These are phyloP conservation scores for Podospora comata DNA, from an alignment of 495 filamentous ascomycete species.

Conservation along the genomic window DNA sequence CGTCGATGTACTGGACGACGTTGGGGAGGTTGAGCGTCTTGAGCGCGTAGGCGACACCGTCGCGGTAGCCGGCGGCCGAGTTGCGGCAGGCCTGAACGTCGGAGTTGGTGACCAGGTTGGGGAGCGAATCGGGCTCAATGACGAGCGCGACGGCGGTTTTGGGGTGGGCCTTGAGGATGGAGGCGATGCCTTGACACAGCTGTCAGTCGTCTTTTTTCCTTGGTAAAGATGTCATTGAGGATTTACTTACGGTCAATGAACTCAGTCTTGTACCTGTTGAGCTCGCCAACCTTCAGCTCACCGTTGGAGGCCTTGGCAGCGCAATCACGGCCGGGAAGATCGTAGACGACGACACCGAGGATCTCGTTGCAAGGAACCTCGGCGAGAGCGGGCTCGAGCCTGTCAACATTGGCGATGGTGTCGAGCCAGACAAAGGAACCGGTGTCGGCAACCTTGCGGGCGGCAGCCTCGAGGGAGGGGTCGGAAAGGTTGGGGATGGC, in stretches of 20 bases:
- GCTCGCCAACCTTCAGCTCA: slow-evolving; percentile 62
- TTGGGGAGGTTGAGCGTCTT: slow-evolving; percentile 69
- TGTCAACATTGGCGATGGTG: slow-evolving; percentile 57
- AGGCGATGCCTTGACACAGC: slow-evolving; percentile 51
- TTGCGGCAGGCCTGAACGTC: slow-evolving; percentile 60
- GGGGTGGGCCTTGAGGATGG: slow-evolving; percentile 51
- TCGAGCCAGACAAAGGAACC: slow-evolving; percentile 71
- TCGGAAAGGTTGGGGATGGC: slow-evolving; percentile 45
- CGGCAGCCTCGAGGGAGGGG: slow-evolving; percentile 37
- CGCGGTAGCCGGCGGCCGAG: slow-evolving; percentile 61
- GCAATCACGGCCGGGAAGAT: slow-evolving; percentile 75
- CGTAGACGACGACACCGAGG: slow-evolving; percentile 69
- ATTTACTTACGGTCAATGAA: slow-evolving; percentile 62
- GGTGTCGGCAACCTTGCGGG: slow-evolving; percentile 57
- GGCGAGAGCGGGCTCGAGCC: slow-evolving; percentile 53
- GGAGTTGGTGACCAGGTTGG: slow-evolving; percentile 77
- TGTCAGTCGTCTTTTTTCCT: slow-evolving; percentile 32
- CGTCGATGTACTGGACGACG: slow-evolving; percentile 81
- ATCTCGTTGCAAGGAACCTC: slow-evolving; percentile 56
- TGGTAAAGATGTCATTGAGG: slow-evolving; percentile 12
- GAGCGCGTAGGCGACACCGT: slow-evolving; percentile 69
- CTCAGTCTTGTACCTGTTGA: slow-evolving; percentile 61
- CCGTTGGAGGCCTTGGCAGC: slow-evolving; percentile 74
- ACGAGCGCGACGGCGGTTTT: slow-evolving; percentile 54
- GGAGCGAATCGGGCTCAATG: slow-evolving; percentile 74